Conservation (phyloP, 176 grass and related monocot species). For the Carex myosuroides region DNA sequence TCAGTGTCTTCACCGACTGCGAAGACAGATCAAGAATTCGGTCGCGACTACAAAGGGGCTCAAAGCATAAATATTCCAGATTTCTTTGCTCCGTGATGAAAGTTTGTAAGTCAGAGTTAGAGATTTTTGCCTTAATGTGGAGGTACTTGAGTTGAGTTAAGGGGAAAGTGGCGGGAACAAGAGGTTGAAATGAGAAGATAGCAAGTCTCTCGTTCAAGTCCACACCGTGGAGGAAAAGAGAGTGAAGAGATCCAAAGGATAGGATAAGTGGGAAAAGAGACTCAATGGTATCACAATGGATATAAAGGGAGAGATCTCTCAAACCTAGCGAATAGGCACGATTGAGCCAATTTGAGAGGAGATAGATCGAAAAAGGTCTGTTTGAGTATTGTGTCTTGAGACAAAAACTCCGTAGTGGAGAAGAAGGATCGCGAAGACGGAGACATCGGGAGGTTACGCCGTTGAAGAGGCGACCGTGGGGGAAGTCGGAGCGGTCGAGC, state of each 20-base stretch:
- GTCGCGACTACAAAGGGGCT: background rate
- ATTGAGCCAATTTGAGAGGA: background rate
- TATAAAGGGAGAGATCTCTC: background rate
- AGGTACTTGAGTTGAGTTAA: background rate
- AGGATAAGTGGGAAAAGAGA: background rate
- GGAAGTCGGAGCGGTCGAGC: background rate
- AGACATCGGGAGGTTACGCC: background rate
- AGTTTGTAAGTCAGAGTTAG: background rate
- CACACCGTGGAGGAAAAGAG: background rate
- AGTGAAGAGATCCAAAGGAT: background rate
- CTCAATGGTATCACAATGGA: background rate
- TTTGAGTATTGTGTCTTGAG: background rate
- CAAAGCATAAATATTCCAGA: background rate
- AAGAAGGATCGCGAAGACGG: background rate
- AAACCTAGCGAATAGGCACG: background rate
- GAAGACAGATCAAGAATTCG: background rate
- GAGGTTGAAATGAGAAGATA: background rate
- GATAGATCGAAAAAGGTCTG: background rate
- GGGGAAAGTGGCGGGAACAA: background rate
- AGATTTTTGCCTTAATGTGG: background rate
- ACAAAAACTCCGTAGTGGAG: background rate
- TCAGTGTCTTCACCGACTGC: background rate
- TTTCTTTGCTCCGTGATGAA: background rate
- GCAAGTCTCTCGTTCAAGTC: background rate
- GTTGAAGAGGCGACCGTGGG: background rate